Percentiles rank a stretch among this genome's conserved stretches.
phyloP scores from a whole-genome alignment of 345 rosid genomes.

The Eucalyptus fibrosa region DNA sequence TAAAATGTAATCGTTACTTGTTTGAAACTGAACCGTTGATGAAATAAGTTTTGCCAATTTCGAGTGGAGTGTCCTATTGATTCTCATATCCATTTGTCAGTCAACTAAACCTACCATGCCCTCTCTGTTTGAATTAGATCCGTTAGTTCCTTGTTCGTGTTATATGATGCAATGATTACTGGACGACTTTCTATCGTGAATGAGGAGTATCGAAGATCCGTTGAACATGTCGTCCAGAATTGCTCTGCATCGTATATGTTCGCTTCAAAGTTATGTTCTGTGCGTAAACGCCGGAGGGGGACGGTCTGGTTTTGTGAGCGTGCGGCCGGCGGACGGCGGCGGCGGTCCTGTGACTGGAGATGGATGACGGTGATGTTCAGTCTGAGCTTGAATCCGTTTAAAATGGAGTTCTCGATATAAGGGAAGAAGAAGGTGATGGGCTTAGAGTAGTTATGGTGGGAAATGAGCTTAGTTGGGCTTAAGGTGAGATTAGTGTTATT shows the following conservation, averaged over 20 bases:
- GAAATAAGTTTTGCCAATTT: not conserved
- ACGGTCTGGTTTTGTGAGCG: not conserved
- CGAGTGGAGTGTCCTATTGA: not conserved
- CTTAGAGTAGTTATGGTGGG: not conserved
- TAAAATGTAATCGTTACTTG: not conserved
- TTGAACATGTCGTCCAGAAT: fast-evolving
- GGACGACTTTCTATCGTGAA: not conserved
- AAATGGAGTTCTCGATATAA: too few relatives aligned
- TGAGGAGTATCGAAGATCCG: fast-evolving
- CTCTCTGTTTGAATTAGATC: not conserved
- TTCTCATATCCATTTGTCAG: not conserved
- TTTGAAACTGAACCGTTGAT: not conserved
- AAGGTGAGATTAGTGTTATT: too few relatives aligned
- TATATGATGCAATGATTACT: not conserved
- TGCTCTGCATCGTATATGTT: not conserved
- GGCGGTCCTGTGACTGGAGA: not conserved
- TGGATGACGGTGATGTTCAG: too few relatives aligned
- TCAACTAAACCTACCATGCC: not conserved
- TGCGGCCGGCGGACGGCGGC: not conserved
- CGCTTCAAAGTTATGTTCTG: not conserved
- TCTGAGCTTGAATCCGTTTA: too few relatives aligned
- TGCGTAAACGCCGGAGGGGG: not conserved
- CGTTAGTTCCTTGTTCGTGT: not conserved
- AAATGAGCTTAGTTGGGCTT: not conserved
- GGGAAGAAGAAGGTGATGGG: not conserved